These are phyloP conservation scores for Sporothrix mexicana DNA, from an alignment of 2,329 filamentous ascomycete species.

Conservation along the genomic window DNA sequence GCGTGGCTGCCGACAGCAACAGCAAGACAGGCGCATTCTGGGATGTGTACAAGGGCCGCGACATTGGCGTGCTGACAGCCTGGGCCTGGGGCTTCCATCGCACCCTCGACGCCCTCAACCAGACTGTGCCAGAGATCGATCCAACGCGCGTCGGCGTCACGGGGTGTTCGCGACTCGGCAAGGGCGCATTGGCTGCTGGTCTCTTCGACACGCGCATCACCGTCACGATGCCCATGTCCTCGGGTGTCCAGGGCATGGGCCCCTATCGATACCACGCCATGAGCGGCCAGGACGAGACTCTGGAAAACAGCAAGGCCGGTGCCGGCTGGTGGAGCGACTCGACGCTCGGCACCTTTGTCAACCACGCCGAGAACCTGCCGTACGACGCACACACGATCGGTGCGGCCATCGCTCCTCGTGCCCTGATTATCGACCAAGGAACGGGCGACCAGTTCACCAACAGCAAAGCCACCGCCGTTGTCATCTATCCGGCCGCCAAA, in stretches of 20 bases:
- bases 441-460: slow-evolving; percentile 56
- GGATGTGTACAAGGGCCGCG: slow-evolving; percentile 55
- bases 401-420: slow-evolving; percentile 62
- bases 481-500: slow-evolving; percentile 58
- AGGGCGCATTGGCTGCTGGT: slow-evolving; percentile 59
- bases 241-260: slow-evolving; percentile 60
- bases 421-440: slow-evolving; percentile 62
- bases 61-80: slow-evolving; percentile 58
- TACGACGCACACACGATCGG: slow-evolving; percentile 65
- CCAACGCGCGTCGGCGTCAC: slow-evolving; percentile 28
- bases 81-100: slow-evolving; percentile 63
- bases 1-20: slow-evolving; percentile 56
- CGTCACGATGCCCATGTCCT: slow-evolving; percentile 62
- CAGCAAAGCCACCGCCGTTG: slow-evolving; percentile 55
- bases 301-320: slow-evolving; percentile 57
- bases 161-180: slow-evolving; percentile 48
- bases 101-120: slow-evolving; percentile 58
- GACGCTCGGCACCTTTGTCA: slow-evolving; percentile 60
- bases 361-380: slow-evolving; percentile 59
- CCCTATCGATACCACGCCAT: slow-evolving; percentile 58
- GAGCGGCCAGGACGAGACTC: slow-evolving; percentile 53
- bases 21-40: slow-evolving; percentile 57
- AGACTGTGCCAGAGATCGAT: slow-evolving; percentile 55
- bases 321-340: slow-evolving; percentile 63
- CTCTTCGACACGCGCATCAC: slow-evolving; percentile 59